Base-by-base conservation (phyloP, 2,329 filamentous ascomycete genomes). In the Aureobasidium pullulans region DNA sequence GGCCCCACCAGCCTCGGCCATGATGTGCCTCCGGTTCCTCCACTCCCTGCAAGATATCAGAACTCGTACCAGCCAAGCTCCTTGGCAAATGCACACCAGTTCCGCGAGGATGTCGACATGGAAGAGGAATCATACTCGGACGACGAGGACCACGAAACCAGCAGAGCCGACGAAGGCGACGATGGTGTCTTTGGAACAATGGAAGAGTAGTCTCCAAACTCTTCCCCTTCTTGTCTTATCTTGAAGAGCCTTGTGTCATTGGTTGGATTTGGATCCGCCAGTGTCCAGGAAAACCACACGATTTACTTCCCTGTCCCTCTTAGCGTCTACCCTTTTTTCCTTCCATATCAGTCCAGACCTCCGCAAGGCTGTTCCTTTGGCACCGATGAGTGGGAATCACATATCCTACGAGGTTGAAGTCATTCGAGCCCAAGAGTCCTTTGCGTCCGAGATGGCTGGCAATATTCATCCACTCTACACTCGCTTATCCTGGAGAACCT, bases 151-250 rank as follows among this genome's bases (percentile, higher is more conserved):
- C 68, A 66, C 19, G 69, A 70, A 70, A 64, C 62, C 70, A 69
- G 61, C 81, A 83, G 59, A 82, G 83, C 53, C 83, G 87, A 95
- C 67, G 92, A 96, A 67, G 91, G 96, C 63, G 93, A 97, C 65
- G 92, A 96, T 65, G 92, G 92, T 70, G 88, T 97, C 68, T 99
- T 99, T 78, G 92, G 92, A 60, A 84, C 85, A 66, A 97, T 97
- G 93, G 94, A 99, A 75, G 90, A 96, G 74, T 94, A 80, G 62
- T 19, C 23, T 10, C 29, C 4, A 15, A 36, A 36, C 31, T 29
- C 32, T 19, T 31, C 31, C 37, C 1, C 23, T 34, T 6, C 28
- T 49, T 10, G 34, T 42, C 9, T 42, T 50, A 6, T 40, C 9
- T 34, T 47, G 46, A 36, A 31, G 16, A 44, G 39, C 16, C 23